Percentiles rank a stretch among this genome's conserved stretches.
phyloP scores from a whole-genome alignment of 108 stramenopile species.

The Stephanodiscus minutulus region DNA sequence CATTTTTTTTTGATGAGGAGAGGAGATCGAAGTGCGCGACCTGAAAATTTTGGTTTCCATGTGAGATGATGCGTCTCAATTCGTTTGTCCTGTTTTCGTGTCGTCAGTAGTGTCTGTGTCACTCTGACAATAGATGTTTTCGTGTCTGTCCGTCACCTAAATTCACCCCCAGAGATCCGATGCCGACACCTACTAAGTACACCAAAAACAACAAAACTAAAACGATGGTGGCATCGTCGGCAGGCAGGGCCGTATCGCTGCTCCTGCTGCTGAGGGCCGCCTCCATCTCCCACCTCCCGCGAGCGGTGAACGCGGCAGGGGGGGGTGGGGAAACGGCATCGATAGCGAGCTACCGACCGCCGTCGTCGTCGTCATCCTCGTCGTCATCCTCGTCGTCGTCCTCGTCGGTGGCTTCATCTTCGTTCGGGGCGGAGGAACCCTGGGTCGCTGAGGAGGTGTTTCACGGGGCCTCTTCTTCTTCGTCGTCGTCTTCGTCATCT shows the following conservation, averaged over 20 bases:
- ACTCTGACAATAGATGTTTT: no score
- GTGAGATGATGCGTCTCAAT: no score
- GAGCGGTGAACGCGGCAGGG: neutral
- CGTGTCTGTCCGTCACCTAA: no score
- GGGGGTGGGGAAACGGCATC: neutral
- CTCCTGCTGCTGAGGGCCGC: neutral
- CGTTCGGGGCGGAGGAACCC: conserved; percentile 28
- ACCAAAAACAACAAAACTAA: no score
- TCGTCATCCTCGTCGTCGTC: conserved; percentile 14
- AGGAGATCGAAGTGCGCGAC: no score
- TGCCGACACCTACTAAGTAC: no score
- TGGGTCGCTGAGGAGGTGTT: conserved; percentile 43
- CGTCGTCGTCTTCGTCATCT: neutral
- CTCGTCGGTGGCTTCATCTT: conserved; percentile 1
- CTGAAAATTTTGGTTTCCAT: no score
- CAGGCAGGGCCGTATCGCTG: neutral
- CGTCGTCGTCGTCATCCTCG: conserved; percentile 8
- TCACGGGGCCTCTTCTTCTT: conserved; percentile 27
- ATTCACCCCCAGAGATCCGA: no score
- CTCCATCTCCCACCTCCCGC: neutral
- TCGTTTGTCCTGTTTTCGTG: no score
- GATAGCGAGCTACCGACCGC: neutral
- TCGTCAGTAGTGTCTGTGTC: no score
- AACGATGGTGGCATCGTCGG: neutral
- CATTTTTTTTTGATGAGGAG: no score